Conservation (phyloP, 441 rosid genomes). For the Gossypium schwendimanii region DNA sequence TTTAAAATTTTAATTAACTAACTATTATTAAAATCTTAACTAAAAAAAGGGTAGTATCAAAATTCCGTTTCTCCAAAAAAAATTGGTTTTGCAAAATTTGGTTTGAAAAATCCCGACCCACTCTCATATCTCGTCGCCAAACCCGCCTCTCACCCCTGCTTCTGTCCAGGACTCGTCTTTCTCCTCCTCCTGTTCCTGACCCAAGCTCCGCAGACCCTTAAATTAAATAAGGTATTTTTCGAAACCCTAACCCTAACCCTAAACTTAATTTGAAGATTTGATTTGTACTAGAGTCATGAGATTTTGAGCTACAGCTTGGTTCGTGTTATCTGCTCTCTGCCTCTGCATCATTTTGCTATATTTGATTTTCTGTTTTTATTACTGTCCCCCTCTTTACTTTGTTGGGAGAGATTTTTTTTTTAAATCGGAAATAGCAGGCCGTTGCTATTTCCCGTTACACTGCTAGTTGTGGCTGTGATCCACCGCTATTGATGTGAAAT, state of each 20-base stretch:
- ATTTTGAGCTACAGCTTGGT: not conserved
- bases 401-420: too few species aligned
- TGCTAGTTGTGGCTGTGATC: not conserved
- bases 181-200: not conserved
- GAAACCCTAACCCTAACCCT: not conserved
- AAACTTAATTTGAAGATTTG: not conserved
- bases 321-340: not conserved
- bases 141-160: not conserved
- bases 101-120: not conserved
- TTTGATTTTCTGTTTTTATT: too few species aligned
- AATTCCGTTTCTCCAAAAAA: too few species aligned
- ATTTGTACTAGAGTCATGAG: not conserved
- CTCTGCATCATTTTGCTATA: too few species aligned
- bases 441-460: not conserved
- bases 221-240: not conserved
- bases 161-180: not conserved
- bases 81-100: too few species aligned
- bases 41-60: too few species aligned
- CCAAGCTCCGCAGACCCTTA: not conserved
- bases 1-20: too few species aligned
- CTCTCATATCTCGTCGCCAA: not conserved
- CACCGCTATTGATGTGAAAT: not conserved
- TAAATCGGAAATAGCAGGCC: not conserved
- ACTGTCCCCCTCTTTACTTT: too few species aligned
- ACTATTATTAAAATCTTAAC: too few species aligned